Evolutionary conservation across 2,329 filamentous ascomycete genomes (phyloP).

Genomic region (Beauveria bassiana): DNA sequence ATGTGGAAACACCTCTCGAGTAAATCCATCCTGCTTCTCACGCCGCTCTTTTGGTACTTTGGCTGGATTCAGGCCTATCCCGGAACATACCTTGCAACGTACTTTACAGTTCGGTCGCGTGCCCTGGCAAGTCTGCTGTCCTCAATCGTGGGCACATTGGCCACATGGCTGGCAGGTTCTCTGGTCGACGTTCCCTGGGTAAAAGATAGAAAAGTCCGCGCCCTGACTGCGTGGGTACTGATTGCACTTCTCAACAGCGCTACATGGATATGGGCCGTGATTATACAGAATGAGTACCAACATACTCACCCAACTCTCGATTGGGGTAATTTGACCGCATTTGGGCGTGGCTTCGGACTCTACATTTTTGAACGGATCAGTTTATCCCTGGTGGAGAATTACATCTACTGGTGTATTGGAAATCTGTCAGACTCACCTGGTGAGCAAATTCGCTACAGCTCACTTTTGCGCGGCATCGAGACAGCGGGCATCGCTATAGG

Average conservation of each 20-base stretch:
- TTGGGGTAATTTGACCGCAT: constrained; percentile 31
- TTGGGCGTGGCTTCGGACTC: constrained; percentile 31
- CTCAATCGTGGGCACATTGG: constrained; percentile 21
- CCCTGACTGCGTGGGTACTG: constrained; percentile 30
- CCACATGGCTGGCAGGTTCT: constrained; percentile 28
- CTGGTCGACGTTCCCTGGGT: constrained; percentile 32
- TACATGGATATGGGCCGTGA: constrained; percentile 39
- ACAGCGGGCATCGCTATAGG: constrained; percentile 33
- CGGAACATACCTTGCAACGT: constrained; percentile 32
- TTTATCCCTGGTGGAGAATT: constrained; percentile 34
- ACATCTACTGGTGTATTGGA: constrained; percentile 39
- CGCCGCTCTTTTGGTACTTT: constrained; percentile 25
- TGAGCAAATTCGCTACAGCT: constrained; percentile 37
- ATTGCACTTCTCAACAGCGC: constrained; percentile 34
- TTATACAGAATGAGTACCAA: constrained; percentile 38
- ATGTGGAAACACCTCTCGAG: constrained; percentile 24
- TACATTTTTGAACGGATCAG: constrained; percentile 34
- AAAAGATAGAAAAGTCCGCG: constrained; percentile 30
- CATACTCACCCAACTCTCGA: constrained; percentile 34
- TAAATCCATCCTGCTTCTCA: constrained; percentile 21
- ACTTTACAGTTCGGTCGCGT: constrained; percentile 34
- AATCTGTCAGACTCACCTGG: constrained; percentile 36
- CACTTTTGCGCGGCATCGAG: constrained; percentile 34
- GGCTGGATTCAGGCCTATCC: constrained; percentile 32
- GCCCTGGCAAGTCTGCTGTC: constrained; percentile 27